Evolutionary conservation across 2,329 filamentous ascomycete species (phyloP).

Genomic region (Talaromyces sp.): DNA sequence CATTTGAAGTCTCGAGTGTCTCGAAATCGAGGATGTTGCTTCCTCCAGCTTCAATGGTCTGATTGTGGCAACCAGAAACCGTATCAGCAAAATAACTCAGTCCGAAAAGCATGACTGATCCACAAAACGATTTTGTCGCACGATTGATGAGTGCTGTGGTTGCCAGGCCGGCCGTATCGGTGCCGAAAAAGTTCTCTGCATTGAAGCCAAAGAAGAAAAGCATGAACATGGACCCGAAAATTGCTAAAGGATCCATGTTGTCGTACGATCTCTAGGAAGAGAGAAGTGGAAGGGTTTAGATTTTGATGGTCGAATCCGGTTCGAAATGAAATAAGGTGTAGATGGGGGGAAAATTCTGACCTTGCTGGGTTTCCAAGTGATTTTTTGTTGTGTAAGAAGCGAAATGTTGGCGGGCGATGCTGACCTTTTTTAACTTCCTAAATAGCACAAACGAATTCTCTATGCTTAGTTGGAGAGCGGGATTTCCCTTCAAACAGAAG

Average conservation of each 20-base stretch:
- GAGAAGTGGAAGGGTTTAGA: not conserved
- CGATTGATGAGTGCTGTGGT: not conserved
- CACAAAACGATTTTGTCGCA: not conserved
- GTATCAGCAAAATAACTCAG: not conserved
- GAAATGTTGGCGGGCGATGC: not conserved
- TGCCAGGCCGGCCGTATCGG: not conserved
- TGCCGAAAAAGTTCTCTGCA: not conserved
- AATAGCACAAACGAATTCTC: not conserved
- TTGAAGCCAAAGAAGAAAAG: conserved; percentile 11
- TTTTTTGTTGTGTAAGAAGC: not conserved
- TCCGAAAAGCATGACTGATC: not conserved
- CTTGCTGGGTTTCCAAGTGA: not conserved
- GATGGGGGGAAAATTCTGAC: not conserved
- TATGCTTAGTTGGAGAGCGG: not conserved
- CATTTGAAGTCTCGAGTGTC: not conserved
- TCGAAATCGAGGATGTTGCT: not conserved
- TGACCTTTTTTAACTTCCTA: not conserved
- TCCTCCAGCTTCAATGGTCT: not conserved
- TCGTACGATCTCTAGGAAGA: not conserved
- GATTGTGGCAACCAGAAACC: not conserved
- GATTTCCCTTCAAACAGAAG: not conserved
- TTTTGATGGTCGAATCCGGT: not conserved
- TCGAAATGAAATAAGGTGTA: not conserved
- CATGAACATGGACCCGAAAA: not conserved
- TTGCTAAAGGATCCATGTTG: conserved; percentile 2